phyloP scores from a whole-genome alignment of 805 yeast species.

The Kodamaea laetipori region DNA sequence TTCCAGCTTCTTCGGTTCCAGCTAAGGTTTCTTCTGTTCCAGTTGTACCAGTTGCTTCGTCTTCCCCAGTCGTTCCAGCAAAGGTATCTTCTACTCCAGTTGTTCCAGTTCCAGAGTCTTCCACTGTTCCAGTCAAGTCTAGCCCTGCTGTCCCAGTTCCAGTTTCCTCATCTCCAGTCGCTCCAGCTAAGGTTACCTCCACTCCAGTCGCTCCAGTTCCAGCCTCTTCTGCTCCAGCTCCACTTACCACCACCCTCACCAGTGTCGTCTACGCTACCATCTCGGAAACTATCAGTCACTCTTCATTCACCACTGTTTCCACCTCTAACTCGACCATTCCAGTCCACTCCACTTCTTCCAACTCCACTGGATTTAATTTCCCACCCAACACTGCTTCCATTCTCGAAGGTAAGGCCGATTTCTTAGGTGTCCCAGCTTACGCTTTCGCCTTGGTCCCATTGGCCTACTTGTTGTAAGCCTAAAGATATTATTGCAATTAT shows the following conservation, averaged over 20 bases:
- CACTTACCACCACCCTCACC: conserved; percentile 14
- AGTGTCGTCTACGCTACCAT: conserved; percentile 7
- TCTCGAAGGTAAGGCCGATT: conserved; percentile 19
- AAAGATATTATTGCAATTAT: conserved; percentile 11
- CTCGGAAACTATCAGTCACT: conserved; percentile 14
- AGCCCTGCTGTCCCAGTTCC: conserved; percentile 13
- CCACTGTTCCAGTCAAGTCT: conserved; percentile 11
- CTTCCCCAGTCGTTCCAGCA: conserved; percentile 10
- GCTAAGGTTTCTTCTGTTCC: conserved; percentile 38
- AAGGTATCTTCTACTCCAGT: conserved; percentile 10
- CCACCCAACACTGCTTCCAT: conserved; percentile 17
- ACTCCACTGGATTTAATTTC: conserved; percentile 15
- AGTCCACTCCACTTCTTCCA: conserved; percentile 14
- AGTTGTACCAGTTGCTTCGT: conserved; percentile 21
- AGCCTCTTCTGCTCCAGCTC: conserved; percentile 16
- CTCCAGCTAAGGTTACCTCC: conserved; percentile 12
- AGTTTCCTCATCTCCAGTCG: conserved; percentile 7
- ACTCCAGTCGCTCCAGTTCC: conserved; percentile 15
- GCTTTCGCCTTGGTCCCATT: conserved; percentile 36
- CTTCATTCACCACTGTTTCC: conserved; percentile 11
- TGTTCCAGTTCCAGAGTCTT: conserved; percentile 8
- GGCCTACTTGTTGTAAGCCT: conserved; percentile 37
- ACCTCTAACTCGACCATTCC: conserved; percentile 6
- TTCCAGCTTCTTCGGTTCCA: conserved; percentile 23
- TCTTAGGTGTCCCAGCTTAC: conserved; percentile 26